Evolutionary conservation across 371 early-diverging fungal genomes (phyloP).

Genomic region (Mucor ambiguus): DNA sequence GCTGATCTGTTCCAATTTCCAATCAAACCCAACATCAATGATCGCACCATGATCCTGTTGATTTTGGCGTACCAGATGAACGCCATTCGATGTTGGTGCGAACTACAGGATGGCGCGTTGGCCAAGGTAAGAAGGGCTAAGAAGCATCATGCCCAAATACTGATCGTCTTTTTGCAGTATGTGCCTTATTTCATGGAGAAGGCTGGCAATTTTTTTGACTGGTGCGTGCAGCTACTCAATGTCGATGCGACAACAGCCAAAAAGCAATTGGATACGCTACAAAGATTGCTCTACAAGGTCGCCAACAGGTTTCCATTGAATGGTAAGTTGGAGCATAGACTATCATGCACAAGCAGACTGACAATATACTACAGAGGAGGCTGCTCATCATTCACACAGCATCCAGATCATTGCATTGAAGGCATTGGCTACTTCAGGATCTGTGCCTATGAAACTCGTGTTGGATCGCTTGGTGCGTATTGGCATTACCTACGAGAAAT

Average conservation of each 20-base stretch:
- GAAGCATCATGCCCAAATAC: too few species aligned
- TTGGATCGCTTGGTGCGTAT: slow-evolving; percentile 39
- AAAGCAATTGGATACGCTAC: slow-evolving; percentile 38
- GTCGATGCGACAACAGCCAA: slow-evolving; percentile 29
- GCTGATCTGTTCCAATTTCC: slow-evolving; percentile 40
- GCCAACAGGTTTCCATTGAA: slow-evolving; percentile 22
- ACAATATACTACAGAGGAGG: neutral
- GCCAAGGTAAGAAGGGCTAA: slow-evolving; percentile 27
- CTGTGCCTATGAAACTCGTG: slow-evolving; percentile 13
- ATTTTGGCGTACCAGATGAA: slow-evolving; percentile 48
- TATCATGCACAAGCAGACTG: neutral
- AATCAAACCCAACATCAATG: slow-evolving; percentile 28
- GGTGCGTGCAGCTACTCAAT: slow-evolving; percentile 32
- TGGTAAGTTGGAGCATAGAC: slow-evolving; percentile 16
- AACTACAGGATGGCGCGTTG: slow-evolving; percentile 32
- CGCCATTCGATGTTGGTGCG: slow-evolving; percentile 39
- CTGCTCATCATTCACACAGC: slow-evolving; percentile 16
- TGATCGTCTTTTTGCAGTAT: slow-evolving; percentile 21
- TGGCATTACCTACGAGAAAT: slow-evolving; percentile 39
- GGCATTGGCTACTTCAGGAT: slow-evolving; percentile 10
- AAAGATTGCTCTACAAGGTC: slow-evolving; percentile 26
- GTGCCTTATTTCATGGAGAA: slow-evolving; percentile 37
- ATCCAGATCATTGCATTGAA: slow-evolving; percentile 27
- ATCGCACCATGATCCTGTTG: slow-evolving; percentile 38
- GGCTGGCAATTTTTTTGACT: slow-evolving; percentile 44